phyloP scores from a whole-genome alignment of 2,329 filamentous ascomycete genomes.

The Penicillium verrucosum region DNA sequence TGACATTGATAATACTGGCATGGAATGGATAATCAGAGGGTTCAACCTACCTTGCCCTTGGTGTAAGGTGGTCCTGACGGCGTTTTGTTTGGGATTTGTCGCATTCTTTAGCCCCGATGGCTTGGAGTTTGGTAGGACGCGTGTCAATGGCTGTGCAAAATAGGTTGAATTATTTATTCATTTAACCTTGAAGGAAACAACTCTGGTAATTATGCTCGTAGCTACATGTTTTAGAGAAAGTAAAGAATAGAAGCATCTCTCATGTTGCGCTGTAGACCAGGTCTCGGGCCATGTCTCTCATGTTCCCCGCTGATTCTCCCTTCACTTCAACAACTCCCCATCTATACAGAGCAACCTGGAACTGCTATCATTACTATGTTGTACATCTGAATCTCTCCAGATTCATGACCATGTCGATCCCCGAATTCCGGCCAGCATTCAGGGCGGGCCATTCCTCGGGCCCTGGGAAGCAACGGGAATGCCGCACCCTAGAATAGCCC shows the following conservation, averaged over 20 bases:
- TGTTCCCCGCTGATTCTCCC: not conserved
- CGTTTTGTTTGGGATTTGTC: not conserved
- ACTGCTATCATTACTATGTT: not conserved
- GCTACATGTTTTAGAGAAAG: too few species aligned
- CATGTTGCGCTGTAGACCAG: not conserved
- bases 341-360: not conserved
- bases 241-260: not conserved
- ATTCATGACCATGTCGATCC: constrained; percentile 8
- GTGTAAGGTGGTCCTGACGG: constrained; percentile 5
- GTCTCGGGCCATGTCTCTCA: not conserved
- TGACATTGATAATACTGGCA: not conserved
- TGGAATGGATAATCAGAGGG: not conserved
- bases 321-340: not conserved
- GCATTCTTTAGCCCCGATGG: constrained; percentile 12
- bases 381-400: not conserved
- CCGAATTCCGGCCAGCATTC: constrained; percentile 25
- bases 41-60: not conserved
- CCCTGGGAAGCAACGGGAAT: constrained; percentile 18
- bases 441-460: constrained; percentile 21
- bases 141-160: constrained; percentile 21
- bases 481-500: constrained; percentile 14
- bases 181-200: not conserved
- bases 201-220: not conserved
- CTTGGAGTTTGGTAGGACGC: constrained; percentile 15
- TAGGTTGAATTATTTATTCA: not conserved